Conservation (phyloP, 805 yeast species). For the Candida krabiensis region DNA sequence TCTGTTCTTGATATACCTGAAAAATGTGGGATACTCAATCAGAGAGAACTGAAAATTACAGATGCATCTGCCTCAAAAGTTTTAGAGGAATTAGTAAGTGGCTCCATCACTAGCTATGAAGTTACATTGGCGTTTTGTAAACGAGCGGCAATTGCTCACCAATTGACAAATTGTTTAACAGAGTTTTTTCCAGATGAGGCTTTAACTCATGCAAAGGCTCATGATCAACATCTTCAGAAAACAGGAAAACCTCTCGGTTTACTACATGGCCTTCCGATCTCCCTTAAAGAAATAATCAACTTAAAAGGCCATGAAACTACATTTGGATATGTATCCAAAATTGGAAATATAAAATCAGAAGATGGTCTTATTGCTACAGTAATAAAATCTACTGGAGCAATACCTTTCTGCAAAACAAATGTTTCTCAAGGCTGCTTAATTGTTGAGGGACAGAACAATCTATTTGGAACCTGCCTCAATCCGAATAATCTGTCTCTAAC, state of each 20-base stretch:
- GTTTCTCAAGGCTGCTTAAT: constrained; percentile 61
- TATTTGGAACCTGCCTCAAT: constrained; percentile 51
- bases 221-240: constrained; percentile 16
- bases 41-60: constrained; percentile 15
- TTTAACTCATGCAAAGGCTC: constrained; percentile 19
- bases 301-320: constrained; percentile 37
- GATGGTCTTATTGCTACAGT: constrained; percentile 22
- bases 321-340: constrained; percentile 17
- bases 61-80: constrained; percentile 14
- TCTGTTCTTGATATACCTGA: constrained; percentile 13
- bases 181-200: constrained; percentile 28
- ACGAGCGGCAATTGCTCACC: constrained; percentile 30
- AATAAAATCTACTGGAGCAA: constrained; percentile 27
- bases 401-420: constrained; percentile 49
- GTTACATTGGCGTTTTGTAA: constrained; percentile 30
- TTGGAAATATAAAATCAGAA: constrained; percentile 11
- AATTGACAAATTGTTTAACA: constrained; percentile 25
- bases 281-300: constrained; percentile 50
- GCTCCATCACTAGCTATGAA: constrained; percentile 16
- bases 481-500: constrained; percentile 50
- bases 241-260: constrained; percentile 22
- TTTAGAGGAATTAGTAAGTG: constrained; percentile 9
- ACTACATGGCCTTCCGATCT: constrained; percentile 37
- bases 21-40: constrained; percentile 11
- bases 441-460: constrained; percentile 48